Evolutionary conservation across 345 rosid species (phyloP), one percentile per base, ranked within the genome.

Genomic region (Gossypium anomalum): DNA sequence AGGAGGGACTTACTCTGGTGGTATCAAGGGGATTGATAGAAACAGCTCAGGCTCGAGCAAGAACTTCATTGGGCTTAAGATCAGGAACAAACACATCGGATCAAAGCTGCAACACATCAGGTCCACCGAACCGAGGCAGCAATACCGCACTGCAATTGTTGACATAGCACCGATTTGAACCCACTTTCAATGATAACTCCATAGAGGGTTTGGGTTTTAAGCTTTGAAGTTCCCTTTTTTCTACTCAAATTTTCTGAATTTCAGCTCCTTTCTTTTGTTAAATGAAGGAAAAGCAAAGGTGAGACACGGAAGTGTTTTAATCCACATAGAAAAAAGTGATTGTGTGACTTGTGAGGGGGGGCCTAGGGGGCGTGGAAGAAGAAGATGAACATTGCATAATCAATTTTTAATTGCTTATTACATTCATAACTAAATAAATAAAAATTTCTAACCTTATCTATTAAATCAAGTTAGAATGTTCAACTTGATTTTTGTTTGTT

Each of bases 1-100:
- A 13, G 53, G 41, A 4, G 41, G 38, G 7, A 14, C 97, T 87
- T 77, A 89, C 98, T 84, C 93, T 82, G 55, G 90, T 82, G 55
- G 90, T 87, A 77, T 94, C 96, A 43, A 94, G 99, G 44, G 97
- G 98, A 75, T 94, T 92, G 83, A 94, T 71, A 15, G 98, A 91
- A 16, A 92, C 97, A 78, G 98, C 98, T 23, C 87, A 90, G 2
- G 94, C 83, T 16, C 96, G 87, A 41, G 92, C 98, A 44, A 94
- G 92, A 34, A 94, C 92, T 85, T 94, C 94, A 68, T 82, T 83
- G 16, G 89, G 84, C 78, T 89, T 87, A 20, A 92, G 91, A 75
- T 84, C 86, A 53, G 98, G 97, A 34, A 94, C 92, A 27, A 80
- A 85, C 14, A 92, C 93, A 79, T 87, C 79, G 51, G 82, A 83